These are phyloP conservation scores for Syzygium jambos DNA, from an alignment of 345 rosid genomes.

Conservation along the genomic window DNA sequence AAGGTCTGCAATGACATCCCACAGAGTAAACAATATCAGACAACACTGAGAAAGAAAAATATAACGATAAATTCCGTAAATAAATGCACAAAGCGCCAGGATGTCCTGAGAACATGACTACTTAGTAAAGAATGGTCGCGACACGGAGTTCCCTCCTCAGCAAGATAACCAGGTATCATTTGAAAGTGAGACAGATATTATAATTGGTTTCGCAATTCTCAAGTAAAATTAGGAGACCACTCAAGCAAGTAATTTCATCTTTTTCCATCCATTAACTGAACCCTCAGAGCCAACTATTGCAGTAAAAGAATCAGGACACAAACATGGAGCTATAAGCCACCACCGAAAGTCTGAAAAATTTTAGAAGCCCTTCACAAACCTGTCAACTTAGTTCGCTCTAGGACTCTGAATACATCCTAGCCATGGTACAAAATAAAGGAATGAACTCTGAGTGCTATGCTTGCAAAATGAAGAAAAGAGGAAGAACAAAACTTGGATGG, in stretches of 20 bases:
- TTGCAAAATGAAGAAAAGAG: neutral
- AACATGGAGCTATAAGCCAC: neutral
- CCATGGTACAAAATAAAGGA: neutral
- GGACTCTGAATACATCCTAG: neutral
- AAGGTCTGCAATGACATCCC: neutral
- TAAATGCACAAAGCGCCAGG: neutral
- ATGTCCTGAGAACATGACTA: neutral
- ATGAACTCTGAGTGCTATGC: neutral
- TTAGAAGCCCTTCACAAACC: neutral
- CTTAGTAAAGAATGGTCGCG: neutral
- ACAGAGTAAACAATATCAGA: neutral
- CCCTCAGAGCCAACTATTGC: neutral
- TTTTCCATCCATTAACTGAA: neutral
- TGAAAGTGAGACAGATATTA: neutral
- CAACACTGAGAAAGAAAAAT: neutral
- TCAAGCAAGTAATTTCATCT: neutral
- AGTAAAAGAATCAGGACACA: neutral
- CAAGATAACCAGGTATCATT: neutral
- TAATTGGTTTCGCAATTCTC: neutral
- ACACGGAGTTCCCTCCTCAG: neutral
- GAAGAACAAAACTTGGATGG: neutral
- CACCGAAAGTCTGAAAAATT: neutral
- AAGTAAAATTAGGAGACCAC: neutral
- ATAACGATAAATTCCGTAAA: neutral
- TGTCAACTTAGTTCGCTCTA: neutral